Evolutionary conservation across 1,139 yeast genomes (phyloP), one percentile per base, ranked within the genome.

Genomic region (Zygosaccharomyces pseudobailii): DNA sequence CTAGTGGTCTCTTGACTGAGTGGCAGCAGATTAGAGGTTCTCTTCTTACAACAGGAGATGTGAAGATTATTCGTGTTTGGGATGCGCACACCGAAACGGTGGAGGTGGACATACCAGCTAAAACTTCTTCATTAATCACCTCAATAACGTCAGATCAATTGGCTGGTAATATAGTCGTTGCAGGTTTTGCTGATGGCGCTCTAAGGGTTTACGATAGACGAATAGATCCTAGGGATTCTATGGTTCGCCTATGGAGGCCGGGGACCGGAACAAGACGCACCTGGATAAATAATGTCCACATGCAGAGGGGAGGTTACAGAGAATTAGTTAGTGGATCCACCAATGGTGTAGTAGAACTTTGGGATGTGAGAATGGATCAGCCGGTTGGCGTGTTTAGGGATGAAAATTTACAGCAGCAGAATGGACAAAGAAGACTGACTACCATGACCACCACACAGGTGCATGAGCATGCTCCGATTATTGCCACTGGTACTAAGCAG

Each of bases 1-100:
- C 92, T 45, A 80, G 89, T 20, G 96, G 97, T 3, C 72, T 94
- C 45, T 78, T 89, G 32, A 81, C 92, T 5, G 97, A 92, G 59
- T 92, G 99, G 98, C 97, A 90, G 62, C 99, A 92, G 64, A 84
- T 94, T 41, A 73, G 97, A 54, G 99, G 99, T 0, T 81, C 96
- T 1, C 71, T 92, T 38, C 70, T 92, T 46, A 96, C 88, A 1
- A 90, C 96, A 45, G 99, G 99, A 40, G 98, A 92, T 71, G 96
- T 88, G 8, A 87, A 90, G 56, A 82, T 89, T 27, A 88, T 92
- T 45, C 73, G 96, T 51, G 75, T 90, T 1, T 92, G 98, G 98
- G 98, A 92, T 69, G 97, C 97, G 0, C 95, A 96, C 17, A 74
- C 97, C 37, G 99, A 92, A 63, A 73, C 86, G 46, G 85, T 96